These are phyloP conservation scores for Ochetophila trinervis DNA, from an alignment of 306 rosid species.

Conservation along the genomic window DNA sequence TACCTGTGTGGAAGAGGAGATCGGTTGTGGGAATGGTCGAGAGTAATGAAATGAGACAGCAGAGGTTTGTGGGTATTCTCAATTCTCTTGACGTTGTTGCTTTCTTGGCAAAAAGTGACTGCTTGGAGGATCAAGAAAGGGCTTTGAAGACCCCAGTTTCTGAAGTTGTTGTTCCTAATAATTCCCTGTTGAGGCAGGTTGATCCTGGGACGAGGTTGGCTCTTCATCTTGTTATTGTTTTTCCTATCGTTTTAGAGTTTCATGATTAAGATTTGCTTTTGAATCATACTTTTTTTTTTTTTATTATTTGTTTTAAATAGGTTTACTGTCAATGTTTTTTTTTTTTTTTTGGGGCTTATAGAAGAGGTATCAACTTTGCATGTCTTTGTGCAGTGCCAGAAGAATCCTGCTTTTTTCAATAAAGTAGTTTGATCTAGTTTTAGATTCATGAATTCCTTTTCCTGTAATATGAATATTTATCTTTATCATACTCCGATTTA, in stretches of 20 bases:
- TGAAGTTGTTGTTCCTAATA: constrained; percentile 56
- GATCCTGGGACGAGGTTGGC: constrained; percentile 77
- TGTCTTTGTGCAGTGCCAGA: too few relatives aligned
- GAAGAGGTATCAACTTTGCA: too few relatives aligned
- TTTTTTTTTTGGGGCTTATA: too few relatives aligned
- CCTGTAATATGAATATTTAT: too few relatives aligned
- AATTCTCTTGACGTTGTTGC: constrained; percentile 87
- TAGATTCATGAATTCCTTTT: too few relatives aligned
- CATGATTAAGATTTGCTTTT: not conserved
- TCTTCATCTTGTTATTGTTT: not conserved
- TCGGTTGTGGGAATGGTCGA: constrained; percentile 48
- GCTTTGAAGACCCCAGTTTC: constrained; percentile 76
- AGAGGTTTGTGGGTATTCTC: constrained; percentile 88
- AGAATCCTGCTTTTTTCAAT: too few relatives aligned
- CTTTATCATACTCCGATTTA: too few relatives aligned
- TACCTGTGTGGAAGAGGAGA: constrained; percentile 83
- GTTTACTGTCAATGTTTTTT: too few relatives aligned
- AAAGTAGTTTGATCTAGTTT: too few relatives aligned
- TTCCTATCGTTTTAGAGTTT: not conserved
- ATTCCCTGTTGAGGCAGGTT: constrained; percentile 66
- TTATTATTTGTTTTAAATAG: too few relatives aligned
- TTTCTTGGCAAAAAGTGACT: constrained; percentile 61
- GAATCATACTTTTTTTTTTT: not conserved
- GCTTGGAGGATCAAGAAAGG: constrained; percentile 77
- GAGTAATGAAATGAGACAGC: constrained; percentile 74